Percentiles rank a stretch among this genome's conserved stretches.
Evolutionary conservation across 305 asterid genomes (phyloP).

Genomic region (Andrographis paniculata): DNA sequence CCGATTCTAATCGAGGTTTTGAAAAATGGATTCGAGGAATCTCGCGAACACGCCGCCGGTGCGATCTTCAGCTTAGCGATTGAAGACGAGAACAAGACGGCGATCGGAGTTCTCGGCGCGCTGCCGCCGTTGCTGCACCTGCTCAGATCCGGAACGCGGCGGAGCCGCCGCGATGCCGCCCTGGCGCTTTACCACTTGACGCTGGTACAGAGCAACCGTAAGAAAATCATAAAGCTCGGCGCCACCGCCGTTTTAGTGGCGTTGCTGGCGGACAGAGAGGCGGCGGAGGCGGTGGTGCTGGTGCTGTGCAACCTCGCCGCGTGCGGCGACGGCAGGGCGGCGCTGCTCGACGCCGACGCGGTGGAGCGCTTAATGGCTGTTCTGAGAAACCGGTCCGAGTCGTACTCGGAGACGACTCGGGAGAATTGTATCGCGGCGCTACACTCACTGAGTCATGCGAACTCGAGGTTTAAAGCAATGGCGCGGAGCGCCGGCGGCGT

Average conservation of each 20-base stretch:
- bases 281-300: conserved; percentile 37
- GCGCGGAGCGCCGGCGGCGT: conserved; percentile 33
- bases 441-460: conserved; percentile 39
- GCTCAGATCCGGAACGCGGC: conserved; percentile 35
- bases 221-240: conserved; percentile 39
- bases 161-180: conserved; percentile 47
- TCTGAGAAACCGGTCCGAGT: conserved; percentile 26
- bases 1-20: conserved; percentile 37
- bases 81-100: conserved; percentile 43
- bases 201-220: conserved; percentile 40
- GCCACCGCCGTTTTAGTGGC: conserved; percentile 30
- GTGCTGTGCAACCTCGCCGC: conserved; percentile 52
- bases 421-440: conserved; percentile 45
- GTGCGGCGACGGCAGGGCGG: conserved; percentile 41
- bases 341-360: conserved; percentile 40
- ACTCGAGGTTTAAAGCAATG: conserved; percentile 43
- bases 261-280: conserved; percentile 25
- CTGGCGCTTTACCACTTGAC: conserved; percentile 52
- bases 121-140: conserved; percentile 43
- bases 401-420: conserved; percentile 35
- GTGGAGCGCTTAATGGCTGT: conserved; percentile 34
- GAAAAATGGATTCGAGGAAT: conserved; percentile 45
- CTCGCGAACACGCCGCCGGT: conserved; percentile 54
- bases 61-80: conserved; percentile 52
- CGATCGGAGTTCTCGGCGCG: conserved; percentile 49